Evolutionary conservation across 352 stramenopile species (phyloP), one percentile per base, ranked within the genome.

Genomic region (Albugo laibachii): DNA sequence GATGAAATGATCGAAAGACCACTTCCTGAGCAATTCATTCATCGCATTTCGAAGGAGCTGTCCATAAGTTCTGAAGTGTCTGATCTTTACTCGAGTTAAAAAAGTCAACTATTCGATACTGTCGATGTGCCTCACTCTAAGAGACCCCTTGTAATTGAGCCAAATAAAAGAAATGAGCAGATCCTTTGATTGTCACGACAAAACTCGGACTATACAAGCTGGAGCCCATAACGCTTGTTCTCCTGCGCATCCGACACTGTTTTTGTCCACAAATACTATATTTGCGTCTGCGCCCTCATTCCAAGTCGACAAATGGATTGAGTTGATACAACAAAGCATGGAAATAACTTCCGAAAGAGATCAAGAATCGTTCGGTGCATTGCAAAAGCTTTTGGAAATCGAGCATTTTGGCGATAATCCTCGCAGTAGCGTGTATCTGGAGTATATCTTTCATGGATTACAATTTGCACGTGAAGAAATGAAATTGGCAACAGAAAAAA

Each of bases 1-100:
- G 71, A 92, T 54, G 88, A 98, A 52, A 81, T 89, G 58, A 80
- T 97, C 47, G 93, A 98, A 72, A 76, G 88, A 49, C 89, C 93
- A 16, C 97, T 98, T 58, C 94, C 93, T 13, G 93, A 98, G 69
- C 94, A 98, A 63, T 98, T 97, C 61, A 72, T 95, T 47, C 91
- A 97, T 72, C 92, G 78, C 55, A 83, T 98, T 56, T 79, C 52
- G 55, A 59, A 61, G 19, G 65, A 94, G 45, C 66, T 87, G 41
- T 73, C 60, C 41, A 65, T 97, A 42, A 81, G 74, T 35, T 96
- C 83, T 37, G 73, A 89, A 47, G 89, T 97, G 31, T 97, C 92
- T 59, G 91, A 97, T 55, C 69, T 98, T 20, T 98, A 97, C 65
- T 70, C 67, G 55, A 69, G 87, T 53, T 91, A 66, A 55, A n/a